These are phyloP conservation scores for Scorias spongiosa DNA, from an alignment of 2,329 filamentous ascomycete species.

Conservation along the genomic window DNA sequence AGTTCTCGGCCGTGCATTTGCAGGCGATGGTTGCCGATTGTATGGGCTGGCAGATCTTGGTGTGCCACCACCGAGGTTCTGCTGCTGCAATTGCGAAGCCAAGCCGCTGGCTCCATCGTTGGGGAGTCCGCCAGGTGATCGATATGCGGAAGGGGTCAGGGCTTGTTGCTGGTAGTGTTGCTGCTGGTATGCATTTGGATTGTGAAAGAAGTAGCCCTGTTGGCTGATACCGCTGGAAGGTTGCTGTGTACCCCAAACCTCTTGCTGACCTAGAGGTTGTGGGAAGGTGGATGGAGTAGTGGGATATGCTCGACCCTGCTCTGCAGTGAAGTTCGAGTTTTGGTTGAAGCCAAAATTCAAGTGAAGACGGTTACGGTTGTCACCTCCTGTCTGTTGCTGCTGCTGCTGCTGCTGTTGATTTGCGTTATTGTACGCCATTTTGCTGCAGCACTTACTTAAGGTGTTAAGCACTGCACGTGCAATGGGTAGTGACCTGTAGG, in stretches of 20 bases:
- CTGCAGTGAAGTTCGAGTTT: slow-evolving; percentile 27
- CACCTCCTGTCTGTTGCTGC: slow-evolving; percentile 17
- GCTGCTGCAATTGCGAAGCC: slow-evolving; percentile 91
- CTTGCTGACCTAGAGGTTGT: slow-evolving; percentile 59
- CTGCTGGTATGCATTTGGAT: slow-evolving; percentile 23
- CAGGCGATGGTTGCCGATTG: slow-evolving; percentile 51
- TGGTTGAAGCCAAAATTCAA: slow-evolving; percentile 36
- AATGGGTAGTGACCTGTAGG: too few relatives aligned
- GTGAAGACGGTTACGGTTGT: slow-evolving; percentile 35
- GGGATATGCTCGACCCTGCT: slow-evolving; percentile 33
- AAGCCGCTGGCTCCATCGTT: slow-evolving; percentile 83
- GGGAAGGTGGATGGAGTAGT: slow-evolving; percentile 91
- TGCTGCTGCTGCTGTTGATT: slow-evolving; percentile 6
- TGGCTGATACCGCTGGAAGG: slow-evolving; percentile 26
- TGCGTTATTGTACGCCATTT: slow-evolving; percentile 5
- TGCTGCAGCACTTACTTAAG: background rate
- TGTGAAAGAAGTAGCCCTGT: slow-evolving; percentile 36
- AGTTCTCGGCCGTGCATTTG: slow-evolving; percentile 63
- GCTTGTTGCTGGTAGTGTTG: slow-evolving; percentile 33
- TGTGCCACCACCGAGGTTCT: slow-evolving; percentile 58
- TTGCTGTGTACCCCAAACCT: slow-evolving; percentile 39
- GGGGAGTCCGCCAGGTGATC: slow-evolving; percentile 35
- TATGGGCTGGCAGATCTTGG: slow-evolving; percentile 54
- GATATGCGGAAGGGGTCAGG: slow-evolving; percentile 37
- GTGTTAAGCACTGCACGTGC: too few relatives aligned